Evolutionary conservation across 2,329 filamentous ascomycete genomes (phyloP), one percentile per base, ranked within the genome.

Genomic region (Fusarium dlaminii): DNA sequence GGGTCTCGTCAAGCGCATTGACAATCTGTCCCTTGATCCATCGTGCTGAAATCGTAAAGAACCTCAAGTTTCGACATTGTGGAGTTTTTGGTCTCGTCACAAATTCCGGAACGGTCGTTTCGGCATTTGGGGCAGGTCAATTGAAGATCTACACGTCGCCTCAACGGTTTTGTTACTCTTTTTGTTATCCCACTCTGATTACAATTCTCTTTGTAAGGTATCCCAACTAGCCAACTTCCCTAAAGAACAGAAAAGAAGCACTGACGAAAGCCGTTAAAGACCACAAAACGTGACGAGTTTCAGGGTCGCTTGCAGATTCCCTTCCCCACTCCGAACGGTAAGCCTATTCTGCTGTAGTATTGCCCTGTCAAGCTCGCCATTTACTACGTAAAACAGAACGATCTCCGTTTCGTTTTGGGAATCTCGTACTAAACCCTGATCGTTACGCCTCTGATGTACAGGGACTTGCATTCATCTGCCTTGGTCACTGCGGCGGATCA

Each of bases 391-490:
- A 68, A 61, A 61, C 58, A 61, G 48, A 43, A 56, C 37, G 51
- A 42, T 42, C 66, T 56, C 64, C 65, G 63, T 63, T 63, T 68
- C 27, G 56, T 68, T 63, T 69, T 68, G 37, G 56, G 48, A 37
- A 55, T 40, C 34, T 55, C 34, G 51, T 55, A 29, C 24, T 29
- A 29, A 39, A 40, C 34, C 34, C 8, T 55, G 51, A 39, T 39
- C 6, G 18, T 10, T 24, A 29, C 29, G n/a, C 29, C 43, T 42
- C 34, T 29, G 57, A 34, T 7, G 15, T 40, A 6, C 34, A 51
- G 29, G 29, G 32, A 56, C 37, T 18, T 37, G n/a, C 6, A 18
- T 39, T 62, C 13, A 17, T 29, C 20, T 49, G 42, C 64, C 63
- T 42, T 48, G 40, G n/a, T 15, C 49, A 42, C 29, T 46, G 48